Evolutionary conservation across 176 grass and related monocot genomes (phyloP).

Genomic region (Phyllostachys edulis): DNA sequence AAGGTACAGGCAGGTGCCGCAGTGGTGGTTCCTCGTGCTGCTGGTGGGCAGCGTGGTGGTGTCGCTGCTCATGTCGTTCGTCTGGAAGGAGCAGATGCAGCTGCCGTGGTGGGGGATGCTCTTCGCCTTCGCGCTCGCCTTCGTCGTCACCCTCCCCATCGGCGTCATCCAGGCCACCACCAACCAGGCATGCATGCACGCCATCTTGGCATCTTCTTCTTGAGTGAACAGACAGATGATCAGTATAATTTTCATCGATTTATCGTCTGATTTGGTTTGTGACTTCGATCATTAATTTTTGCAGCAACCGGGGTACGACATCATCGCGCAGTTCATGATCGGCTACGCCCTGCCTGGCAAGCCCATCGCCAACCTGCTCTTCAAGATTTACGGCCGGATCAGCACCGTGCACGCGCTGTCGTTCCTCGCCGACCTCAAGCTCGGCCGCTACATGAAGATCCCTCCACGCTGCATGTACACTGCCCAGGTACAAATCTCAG

Average conservation of each 20-base stretch:
- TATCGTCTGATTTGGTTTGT: not conserved
- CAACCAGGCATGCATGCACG: slow-evolving; percentile 61
- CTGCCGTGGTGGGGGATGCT: slow-evolving; percentile 99
- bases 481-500: slow-evolving; percentile 54
- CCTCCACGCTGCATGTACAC: slow-evolving; percentile 97
- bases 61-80: slow-evolving; percentile 75
- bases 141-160: slow-evolving; percentile 83
- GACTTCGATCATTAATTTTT: not conserved
- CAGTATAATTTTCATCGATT: no score
- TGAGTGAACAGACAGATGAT: no score
- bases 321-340: slow-evolving; percentile 98
- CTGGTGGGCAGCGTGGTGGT: slow-evolving; percentile 72
- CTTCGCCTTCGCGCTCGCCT: slow-evolving; percentile 89
- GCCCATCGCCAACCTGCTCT: slow-evolving; percentile 96
- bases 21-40: slow-evolving; percentile 95
- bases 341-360: slow-evolving; percentile 84
- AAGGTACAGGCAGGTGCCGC: slow-evolving; percentile 88
- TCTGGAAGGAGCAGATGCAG: slow-evolving; percentile 89
- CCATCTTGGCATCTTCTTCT: not conserved
- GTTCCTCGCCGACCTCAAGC: slow-evolving; percentile 96
- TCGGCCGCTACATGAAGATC: slow-evolving; percentile 99
- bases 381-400: slow-evolving; percentile 98
- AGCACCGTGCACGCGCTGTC: slow-evolving; percentile 95
- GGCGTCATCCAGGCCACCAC: slow-evolving; percentile 98
- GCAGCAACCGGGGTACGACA: slow-evolving; percentile 96